Conservation (phyloP, 805 yeast genomes). For the Cyberlindnera misumaiensis region DNA sequence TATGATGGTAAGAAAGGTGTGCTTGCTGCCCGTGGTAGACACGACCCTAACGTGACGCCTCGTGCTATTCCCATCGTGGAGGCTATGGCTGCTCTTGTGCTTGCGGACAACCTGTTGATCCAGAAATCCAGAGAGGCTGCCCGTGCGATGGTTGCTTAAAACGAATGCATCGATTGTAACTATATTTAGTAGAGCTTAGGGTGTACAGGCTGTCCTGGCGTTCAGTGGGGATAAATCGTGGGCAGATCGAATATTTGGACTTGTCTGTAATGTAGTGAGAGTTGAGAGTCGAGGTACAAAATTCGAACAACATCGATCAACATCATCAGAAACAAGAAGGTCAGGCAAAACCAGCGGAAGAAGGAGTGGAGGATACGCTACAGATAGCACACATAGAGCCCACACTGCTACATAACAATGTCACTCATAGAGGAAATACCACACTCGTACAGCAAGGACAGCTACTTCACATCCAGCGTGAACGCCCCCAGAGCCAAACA, state of each 20-base stretch:
- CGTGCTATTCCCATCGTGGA: constrained; percentile 98
- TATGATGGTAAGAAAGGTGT: constrained; percentile 86
- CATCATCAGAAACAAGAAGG: no score
- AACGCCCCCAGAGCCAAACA: constrained; percentile 15
- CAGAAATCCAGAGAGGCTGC: constrained; percentile 79
- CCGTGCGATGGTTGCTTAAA: constrained; percentile 21
- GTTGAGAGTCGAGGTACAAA: no score
- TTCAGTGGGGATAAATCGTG: no score
- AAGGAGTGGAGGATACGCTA: no score
- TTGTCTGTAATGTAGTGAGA: no score
- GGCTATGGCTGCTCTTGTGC: constrained; percentile 93
- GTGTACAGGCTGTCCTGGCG: no score
- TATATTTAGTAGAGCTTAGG: no score
- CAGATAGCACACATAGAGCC: no score
- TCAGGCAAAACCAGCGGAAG: no score
- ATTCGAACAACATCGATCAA: no score
- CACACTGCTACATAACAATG: not conserved
- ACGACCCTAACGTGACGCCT: constrained; percentile 97
- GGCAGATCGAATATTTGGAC: no score
- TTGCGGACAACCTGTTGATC: constrained; percentile 78
- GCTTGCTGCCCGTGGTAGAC: constrained; percentile 95
- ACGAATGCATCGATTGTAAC: not conserved
- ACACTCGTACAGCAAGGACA: constrained; percentile 13
- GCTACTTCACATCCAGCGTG: constrained; percentile 22
- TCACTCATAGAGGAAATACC: constrained; percentile 19